Evolutionary conservation across 139 green algal genomes (phyloP), one percentile per base, ranked within the genome.

Genomic region (Deuterostichococcus epilithicus): DNA sequence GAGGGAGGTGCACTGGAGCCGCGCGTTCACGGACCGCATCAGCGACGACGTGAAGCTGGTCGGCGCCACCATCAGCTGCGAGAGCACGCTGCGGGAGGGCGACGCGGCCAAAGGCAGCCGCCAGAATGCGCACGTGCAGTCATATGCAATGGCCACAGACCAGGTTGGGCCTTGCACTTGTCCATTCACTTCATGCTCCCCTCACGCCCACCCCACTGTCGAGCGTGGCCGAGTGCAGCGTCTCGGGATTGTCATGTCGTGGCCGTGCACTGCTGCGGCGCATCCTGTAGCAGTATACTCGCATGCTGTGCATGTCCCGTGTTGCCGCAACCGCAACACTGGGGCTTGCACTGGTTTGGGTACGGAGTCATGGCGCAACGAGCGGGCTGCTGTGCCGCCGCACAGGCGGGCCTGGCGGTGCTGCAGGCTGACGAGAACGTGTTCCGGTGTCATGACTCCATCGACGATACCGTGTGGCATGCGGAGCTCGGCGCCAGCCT

Each of bases 61-160:
- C n/a, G 80, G 80, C 47, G 32, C 80, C 20, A 73, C 66, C 59
- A 84, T 84, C 71, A 84, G 70, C 80, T 84, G 80, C 60, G 71
- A 84, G 70, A 72, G 35, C 34, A 47, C 34, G 34, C 68, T 30
- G 25, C 30, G 33, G 45, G 22, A 63, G 28, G 68, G 68, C 68
- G 38, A 73, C 25, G 68, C 10, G 33, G 35, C 25, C 5, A 68
- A 68, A 33, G 58, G 66, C 68, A 18, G 44, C 45, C 69, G 70
- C 32, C 73, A 75, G 23, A 81, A 71, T 15, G 66, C 82, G 26
- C 86, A 91, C 76, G 80, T 91, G 8, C 86, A 90, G 70, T 86
- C 76, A 33, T 89, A 86, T 35, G 77, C 77, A 2, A 74, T 84
- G 6, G 86, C 86, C 10, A 91, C 85, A 13, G 86, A 91, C 32